Conservation (phyloP, 129 eudicot species). For the sunflower (Helianthus annuus) region HanXRQr2.0-SUNRISE NC_035440.2:14946527-14947026, state of each 20-base stretch:
- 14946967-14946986: slow-evolving; percentile 43
- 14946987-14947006: slow-evolving; percentile 45
- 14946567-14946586: no score
- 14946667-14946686: slow-evolving; percentile 57
- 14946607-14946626: neutral
- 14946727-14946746: slow-evolving; percentile 49
- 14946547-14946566: no score
- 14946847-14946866: slow-evolving; percentile 58
- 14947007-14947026: slow-evolving; percentile 8
- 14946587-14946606: neutral
- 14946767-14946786: slow-evolving; percentile 4
- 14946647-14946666: slow-evolving; percentile 31
- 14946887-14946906: slow-evolving; percentile 43
- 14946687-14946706: slow-evolving; percentile 48
- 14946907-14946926: slow-evolving; percentile 44
- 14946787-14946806: slow-evolving; percentile 34
- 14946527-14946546: no score
- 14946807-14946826: slow-evolving; percentile 55
- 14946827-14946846: slow-evolving; percentile 42
- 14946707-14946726: slow-evolving; percentile 58
- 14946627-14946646: neutral
- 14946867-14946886: slow-evolving; percentile 54
- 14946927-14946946: slow-evolving; percentile 43
- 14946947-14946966: slow-evolving; percentile 47
- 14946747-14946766: slow-evolving; percentile 43